These are phyloP conservation scores for Cutaneotrichosporon sp. DNA, from an alignment of 1,284 basidiomycete genomes.

Conservation along the genomic window DNA sequence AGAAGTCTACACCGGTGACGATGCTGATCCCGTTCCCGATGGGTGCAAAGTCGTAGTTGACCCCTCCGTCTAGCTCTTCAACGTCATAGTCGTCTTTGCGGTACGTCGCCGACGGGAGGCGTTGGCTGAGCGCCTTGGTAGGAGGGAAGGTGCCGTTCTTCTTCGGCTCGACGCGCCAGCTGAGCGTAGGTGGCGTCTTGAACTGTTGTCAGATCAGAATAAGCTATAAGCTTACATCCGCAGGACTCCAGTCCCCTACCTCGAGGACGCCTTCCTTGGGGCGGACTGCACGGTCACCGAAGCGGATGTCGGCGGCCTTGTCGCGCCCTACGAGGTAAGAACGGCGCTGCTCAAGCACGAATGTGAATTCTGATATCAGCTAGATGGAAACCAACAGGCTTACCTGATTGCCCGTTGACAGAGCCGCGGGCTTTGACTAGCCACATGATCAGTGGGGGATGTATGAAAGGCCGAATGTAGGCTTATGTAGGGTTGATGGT, in stretches of 20 bases:
- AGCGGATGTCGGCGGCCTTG: constrained; percentile 35
- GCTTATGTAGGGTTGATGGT: too few relatives aligned
- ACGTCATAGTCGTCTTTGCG: constrained; percentile 34
- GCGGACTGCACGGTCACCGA: constrained; percentile 29
- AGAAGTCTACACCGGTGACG: constrained; percentile 29
- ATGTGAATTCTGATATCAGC: constrained; percentile 39
- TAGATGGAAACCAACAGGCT: constrained; percentile 12
- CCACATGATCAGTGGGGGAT: constrained; percentile 36
- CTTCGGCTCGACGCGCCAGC: constrained; percentile 35
- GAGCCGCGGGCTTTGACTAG: constrained; percentile 44
- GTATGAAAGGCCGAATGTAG: neutral
- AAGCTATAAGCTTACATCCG: constrained; percentile 29
- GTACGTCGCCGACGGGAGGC: constrained; percentile 22
- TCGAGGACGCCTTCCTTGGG: constrained; percentile 36
- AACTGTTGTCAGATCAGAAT: constrained; percentile 14
- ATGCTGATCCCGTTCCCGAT: constrained; percentile 24
- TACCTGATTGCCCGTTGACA: constrained; percentile 43
- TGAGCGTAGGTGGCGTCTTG: constrained; percentile 28
- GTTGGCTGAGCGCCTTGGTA: constrained; percentile 26
- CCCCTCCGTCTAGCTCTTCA: constrained; percentile 16
- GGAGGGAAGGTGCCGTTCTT: constrained; percentile 31
- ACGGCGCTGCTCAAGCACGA: constrained; percentile 39
- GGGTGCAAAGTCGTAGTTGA: constrained; percentile 27
- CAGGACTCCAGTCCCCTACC: constrained; percentile 42
- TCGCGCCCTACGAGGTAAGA: constrained; percentile 42